Conservation (phyloP, 2,329 filamentous ascomycete species). For the Monosporascus sp. region DNA sequence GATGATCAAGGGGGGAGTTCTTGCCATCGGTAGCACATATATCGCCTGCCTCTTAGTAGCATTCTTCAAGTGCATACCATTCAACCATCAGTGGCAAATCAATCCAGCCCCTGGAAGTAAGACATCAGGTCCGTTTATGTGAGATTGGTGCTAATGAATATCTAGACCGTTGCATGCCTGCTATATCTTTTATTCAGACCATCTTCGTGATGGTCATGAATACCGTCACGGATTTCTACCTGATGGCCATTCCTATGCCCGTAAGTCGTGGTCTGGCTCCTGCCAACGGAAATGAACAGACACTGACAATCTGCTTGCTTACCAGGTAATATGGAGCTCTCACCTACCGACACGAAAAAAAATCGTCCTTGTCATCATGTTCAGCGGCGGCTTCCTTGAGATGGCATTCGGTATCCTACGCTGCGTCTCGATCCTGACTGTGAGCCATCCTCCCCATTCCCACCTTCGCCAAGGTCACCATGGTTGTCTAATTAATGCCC, state of each 20-base stretch:
- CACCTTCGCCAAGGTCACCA: not conserved
- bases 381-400: slow-evolving; percentile 44
- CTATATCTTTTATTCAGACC: slow-evolving; percentile 39
- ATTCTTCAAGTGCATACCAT: slow-evolving; percentile 37
- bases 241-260: slow-evolving; percentile 43
- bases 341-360: slow-evolving; percentile 36
- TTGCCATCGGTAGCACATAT: slow-evolving; percentile 36
- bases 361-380: slow-evolving; percentile 39
- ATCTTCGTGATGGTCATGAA: slow-evolving; percentile 42
- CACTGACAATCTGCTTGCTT: not conserved
- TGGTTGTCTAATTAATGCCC: slow-evolving; percentile 2
- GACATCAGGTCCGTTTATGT: slow-evolving; percentile 10
- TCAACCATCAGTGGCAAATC: slow-evolving; percentile 44
- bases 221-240: slow-evolving; percentile 41
- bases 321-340: slow-evolving; percentile 38
- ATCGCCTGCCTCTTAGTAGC: slow-evolving; percentile 38
- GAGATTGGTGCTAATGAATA: not conserved
- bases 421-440: slow-evolving; percentile 39
- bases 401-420: slow-evolving; percentile 46
- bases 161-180: slow-evolving; percentile 35
- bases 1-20: slow-evolving; percentile 34
- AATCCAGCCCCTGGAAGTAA: slow-evolving; percentile 42
- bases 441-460: slow-evolving; percentile 5
- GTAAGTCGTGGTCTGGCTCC: slow-evolving; percentile 19
- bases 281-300: not conserved